phyloP scores from a whole-genome alignment of 257 asterid species.

The Gynochthodes officinalis region DNA sequence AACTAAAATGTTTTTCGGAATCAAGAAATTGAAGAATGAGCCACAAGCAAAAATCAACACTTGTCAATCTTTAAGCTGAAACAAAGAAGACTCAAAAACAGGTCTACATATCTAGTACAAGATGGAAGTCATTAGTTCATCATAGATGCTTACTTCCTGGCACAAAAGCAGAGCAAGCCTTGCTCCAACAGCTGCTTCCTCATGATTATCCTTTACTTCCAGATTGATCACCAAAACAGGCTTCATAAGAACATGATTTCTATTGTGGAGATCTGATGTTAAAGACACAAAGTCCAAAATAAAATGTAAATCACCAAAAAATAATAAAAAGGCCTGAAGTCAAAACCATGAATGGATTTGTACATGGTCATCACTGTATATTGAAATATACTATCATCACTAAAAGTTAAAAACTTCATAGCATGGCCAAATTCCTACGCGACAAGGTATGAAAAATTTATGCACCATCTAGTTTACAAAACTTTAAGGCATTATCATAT shows the following conservation, averaged over 20 bases:
- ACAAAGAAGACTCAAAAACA: neutral
- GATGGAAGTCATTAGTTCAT: neutral
- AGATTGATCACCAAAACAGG: slow-evolving; percentile 80
- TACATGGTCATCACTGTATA: neutral
- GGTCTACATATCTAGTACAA: neutral
- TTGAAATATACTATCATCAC: neutral
- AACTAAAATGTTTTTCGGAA: neutral
- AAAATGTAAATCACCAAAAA: neutral
- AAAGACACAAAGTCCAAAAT: slow-evolving; percentile 13
- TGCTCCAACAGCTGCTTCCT: slow-evolving; percentile 96
- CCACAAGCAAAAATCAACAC: neutral
- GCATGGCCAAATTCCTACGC: neutral
- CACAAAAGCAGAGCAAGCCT: slow-evolving; percentile 81
- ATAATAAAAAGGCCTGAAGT: neutral
- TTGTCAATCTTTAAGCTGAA: neutral
- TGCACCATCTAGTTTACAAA: neutral
- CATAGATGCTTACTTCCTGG: slow-evolving; percentile 53
- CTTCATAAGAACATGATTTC: slow-evolving; percentile 69
- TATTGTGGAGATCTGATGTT: slow-evolving; percentile 63
- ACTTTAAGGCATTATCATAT: neutral
- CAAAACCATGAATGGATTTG: neutral
- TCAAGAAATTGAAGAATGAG: neutral
- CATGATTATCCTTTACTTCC: slow-evolving; percentile 98
- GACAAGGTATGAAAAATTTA: neutral
- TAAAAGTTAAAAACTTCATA: neutral